A percentile compares a stretch with the other conserved stretches of the same genome.
Evolutionary conservation across 495 filamentous ascomycete genomes (phyloP).

Genomic region (Chaetomidium leptoderma): DNA sequence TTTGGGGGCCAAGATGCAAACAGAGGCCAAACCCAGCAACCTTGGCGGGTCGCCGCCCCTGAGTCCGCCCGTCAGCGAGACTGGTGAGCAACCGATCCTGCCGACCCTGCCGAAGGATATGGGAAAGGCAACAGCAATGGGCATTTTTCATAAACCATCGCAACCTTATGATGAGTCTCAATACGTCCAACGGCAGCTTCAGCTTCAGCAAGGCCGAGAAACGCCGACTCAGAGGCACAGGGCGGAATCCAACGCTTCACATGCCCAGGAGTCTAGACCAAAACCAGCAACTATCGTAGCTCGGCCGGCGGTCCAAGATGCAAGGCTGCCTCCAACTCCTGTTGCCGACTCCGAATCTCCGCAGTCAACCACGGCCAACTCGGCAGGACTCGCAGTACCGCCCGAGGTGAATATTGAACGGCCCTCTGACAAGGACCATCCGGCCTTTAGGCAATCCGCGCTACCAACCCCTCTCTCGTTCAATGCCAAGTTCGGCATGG

Average conservation of each 20-base stretch:
- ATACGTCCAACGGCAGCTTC: slow-evolving; percentile 74
- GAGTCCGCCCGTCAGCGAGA: slow-evolving; percentile 70
- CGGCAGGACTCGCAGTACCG: slow-evolving; percentile 8
- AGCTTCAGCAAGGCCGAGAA: slow-evolving; percentile 66
- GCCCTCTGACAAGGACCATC: slow-evolving; percentile 44
- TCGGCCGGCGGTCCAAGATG: slow-evolving; percentile 31
- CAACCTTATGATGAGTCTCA: slow-evolving; percentile 77
- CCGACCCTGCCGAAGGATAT: slow-evolving; percentile 70
- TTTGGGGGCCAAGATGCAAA: slow-evolving; percentile 28
- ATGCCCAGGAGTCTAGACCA: slow-evolving; percentile 17
- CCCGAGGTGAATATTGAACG: slow-evolving; percentile 33
- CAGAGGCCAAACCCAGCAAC: slow-evolving; percentile 38
- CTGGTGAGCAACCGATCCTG: slow-evolving; percentile 54
- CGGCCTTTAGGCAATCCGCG: slow-evolving; percentile 40
- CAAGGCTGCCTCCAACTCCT: slow-evolving; percentile 40
- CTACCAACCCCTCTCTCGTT: slow-evolving; percentile 36
- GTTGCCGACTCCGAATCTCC: slow-evolving; percentile 33
- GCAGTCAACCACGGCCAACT: not conserved
- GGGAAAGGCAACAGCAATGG: slow-evolving; percentile 81
- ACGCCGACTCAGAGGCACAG: slow-evolving; percentile 39
- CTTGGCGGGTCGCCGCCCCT: slow-evolving; percentile 57
- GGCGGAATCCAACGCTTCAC: slow-evolving; percentile 32
- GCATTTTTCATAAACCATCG: slow-evolving; percentile 74
- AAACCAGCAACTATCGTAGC: slow-evolving; percentile 18
- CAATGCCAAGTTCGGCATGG: slow-evolving; percentile 22